Evolutionary conservation across 345 rosid species (phyloP), one percentile per base, ranked within the genome.

Genomic region (Sisymbrium altissimum): DNA sequence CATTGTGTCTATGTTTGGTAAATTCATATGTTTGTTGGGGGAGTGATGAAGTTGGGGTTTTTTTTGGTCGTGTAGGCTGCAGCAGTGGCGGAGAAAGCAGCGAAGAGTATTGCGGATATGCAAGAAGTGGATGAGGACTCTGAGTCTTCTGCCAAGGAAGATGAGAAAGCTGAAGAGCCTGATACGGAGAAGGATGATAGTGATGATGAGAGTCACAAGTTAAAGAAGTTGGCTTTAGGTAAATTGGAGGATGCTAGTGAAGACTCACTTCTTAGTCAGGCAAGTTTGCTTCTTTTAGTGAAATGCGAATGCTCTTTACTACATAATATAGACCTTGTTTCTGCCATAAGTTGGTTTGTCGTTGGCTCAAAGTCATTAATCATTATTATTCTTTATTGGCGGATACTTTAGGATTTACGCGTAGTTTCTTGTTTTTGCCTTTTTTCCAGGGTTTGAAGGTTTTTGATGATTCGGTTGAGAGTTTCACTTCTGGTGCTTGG

Each of bases 401-500:
- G 39, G 36, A 33, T 53, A 23, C 4, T n/a, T 21, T 59, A 10
- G 38, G 41, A 43, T 43, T 62, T 44, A 33, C n/a, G n/a, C 33
- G 6, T 29, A 36, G 32, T 71, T 41, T 65, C 12, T 32, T 0
- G 12, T 29, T 72, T 57, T 58, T 64, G 11, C 13, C 4, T 41
- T 35, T 41, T 35, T 74, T 70, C 59, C 82, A 95, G 99, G 86
- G 96, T 45, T 79, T 95, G 81, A 95, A 88, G 80, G 94, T 82
- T 78, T 80, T 95, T n/a, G 99, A 95, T 84, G 79, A 78, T 79
- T 90, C 96, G 27, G 90, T 95, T 73, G 99, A 92, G 89, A 90
- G 84, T 79, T 86, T 95, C 46, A 88, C 97, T 66, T 85, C 97
- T 17, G 99, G 98, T 70, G 99, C 99, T 27, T 95, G 99, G 99